A percentile compares a stretch with the other conserved stretches of the same genome.
These are phyloP conservation scores for Rhizopus sp. DNA, from an alignment of 371 early-diverging fungal species.

Conservation along the genomic window DNA sequence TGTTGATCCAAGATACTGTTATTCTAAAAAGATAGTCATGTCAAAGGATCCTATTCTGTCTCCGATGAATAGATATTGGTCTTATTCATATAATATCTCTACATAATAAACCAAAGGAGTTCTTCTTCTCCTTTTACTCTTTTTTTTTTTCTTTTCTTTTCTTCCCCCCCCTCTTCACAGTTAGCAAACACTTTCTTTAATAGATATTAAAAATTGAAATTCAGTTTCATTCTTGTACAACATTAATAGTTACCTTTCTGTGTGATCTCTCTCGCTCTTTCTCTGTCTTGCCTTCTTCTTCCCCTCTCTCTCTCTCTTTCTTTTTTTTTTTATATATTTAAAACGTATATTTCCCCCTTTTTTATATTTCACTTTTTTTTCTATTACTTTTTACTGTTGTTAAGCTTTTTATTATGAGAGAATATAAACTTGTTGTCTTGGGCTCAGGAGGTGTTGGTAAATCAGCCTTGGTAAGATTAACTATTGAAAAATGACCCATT, in stretches of 20 bases:
- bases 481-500: not conserved
- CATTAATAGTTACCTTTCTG: not conserved
- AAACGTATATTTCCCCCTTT: slow-evolving; percentile 17
- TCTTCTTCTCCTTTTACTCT: not conserved
- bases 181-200: not conserved
- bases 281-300: slow-evolving; percentile 9
- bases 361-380: slow-evolving; percentile 10
- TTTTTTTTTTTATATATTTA: slow-evolving; percentile 18
- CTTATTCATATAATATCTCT: slow-evolving; percentile 26
- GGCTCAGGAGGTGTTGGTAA: slow-evolving; percentile 93
- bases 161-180: not conserved
- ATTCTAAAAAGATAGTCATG: slow-evolving; percentile 38
- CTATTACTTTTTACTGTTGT: not conserved
- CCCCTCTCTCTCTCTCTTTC: slow-evolving; percentile 6
- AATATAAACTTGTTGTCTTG: slow-evolving; percentile 88
- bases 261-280: slow-evolving; percentile 15
- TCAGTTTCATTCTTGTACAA: not conserved
- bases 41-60: slow-evolving; percentile 18
- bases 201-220: too few relatives aligned
- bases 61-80: slow-evolving; percentile 40
- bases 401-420: slow-evolving; percentile 49
- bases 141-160: not conserved
- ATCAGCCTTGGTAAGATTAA: slow-evolving; percentile 78
- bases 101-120: too few relatives aligned
- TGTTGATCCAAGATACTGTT: slow-evolving; percentile 27